Percentiles rank a stretch among this genome's conserved stretches.
phyloP scores from a whole-genome alignment of 2,329 filamentous ascomycete genomes.

The Aspergillus sp. region DNA sequence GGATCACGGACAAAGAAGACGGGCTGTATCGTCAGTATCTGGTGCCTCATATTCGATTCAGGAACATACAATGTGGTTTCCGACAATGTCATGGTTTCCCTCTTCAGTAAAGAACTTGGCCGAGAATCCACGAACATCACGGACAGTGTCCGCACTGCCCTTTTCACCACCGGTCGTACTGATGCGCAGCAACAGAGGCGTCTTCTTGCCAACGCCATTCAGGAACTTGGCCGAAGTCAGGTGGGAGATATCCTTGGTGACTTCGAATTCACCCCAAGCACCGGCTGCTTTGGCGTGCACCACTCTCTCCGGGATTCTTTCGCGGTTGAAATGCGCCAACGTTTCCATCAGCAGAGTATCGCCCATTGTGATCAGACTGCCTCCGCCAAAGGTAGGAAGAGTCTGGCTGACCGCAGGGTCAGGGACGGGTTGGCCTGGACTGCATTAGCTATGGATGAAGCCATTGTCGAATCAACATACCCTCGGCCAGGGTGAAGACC shows the following conservation, averaged over 20 bases:
- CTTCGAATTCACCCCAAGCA: slow-evolving; percentile 57
- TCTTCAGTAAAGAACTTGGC: slow-evolving; percentile 51
- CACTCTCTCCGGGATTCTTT: slow-evolving; percentile 57
- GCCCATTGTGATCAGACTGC: slow-evolving; percentile 45
- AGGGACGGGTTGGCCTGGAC: slow-evolving; percentile 19
- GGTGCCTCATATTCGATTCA: no score
- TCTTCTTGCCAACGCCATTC: slow-evolving; percentile 51
- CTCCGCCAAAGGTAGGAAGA: slow-evolving; percentile 19
- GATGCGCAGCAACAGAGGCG: slow-evolving; percentile 43
- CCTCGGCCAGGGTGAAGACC: slow-evolving; percentile 22
- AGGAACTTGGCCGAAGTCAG: slow-evolving; percentile 54
- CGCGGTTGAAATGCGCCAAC: slow-evolving; percentile 57
- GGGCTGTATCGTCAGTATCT: slow-evolving; percentile 14
- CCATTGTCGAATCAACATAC: slow-evolving; percentile 6
- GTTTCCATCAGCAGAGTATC: slow-evolving; percentile 61
- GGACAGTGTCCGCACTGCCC: slow-evolving; percentile 45
- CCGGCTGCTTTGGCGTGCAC: slow-evolving; percentile 58
- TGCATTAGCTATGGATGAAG: background rate
- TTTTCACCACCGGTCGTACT: slow-evolving; percentile 45
- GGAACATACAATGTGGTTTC: slow-evolving; percentile 16
- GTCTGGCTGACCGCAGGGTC: slow-evolving; percentile 18
- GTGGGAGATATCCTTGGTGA: slow-evolving; percentile 55
- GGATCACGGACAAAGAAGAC: slow-evolving; percentile 45
- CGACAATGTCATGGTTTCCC: slow-evolving; percentile 37
- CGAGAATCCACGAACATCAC: slow-evolving; percentile 47